Base-by-base conservation (phyloP, 345 rosid genomes). In the Brassica napus region DNA sequence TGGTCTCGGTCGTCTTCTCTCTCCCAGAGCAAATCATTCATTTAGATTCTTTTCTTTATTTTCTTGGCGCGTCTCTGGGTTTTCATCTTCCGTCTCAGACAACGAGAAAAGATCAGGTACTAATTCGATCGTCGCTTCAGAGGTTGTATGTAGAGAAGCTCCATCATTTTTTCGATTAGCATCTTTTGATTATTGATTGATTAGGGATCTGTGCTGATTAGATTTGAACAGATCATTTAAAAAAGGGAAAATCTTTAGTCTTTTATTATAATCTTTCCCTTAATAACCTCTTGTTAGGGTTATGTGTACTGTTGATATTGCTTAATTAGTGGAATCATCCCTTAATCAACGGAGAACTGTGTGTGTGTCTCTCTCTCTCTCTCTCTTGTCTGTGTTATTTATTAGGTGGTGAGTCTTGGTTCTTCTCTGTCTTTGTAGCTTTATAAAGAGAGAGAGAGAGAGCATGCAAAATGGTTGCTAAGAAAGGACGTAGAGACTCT, bases 401-500 rank as follows among this genome's bases (percentile, higher is more conserved):
- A 74, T 69, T 63, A 79, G 82, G 75, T 52, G 59, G 37, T 65
- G 77, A 73, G 63, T 68, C 65, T 68, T 79, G 16, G 31, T 24
- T 32, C 44, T 55, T 7, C 24, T 24, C 35, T 14, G 71, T 8
- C 16, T 24, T 11, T 15, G 55, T 24, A 39, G 8, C 30, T 14
- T 4, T 39, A 57, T 39, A 72, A 55, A 71, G 81, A 78, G 52
- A 11, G 44, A 12, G 52, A 49, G 59, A 16, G 71, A 81, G 63
- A 62, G 67, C 47, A 73, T 74, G 83, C 75, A 75, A 64, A 64
- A 94, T 94, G 98, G 96, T 87, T 77, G 90, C 92, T 23, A 92
- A 86, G 88, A 90, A 86, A 80, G 95, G 87, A 62, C 85, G 83
- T 21, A 83, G 75, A 79, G 87, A 71, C 78, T 64, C 86, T 52